phyloP scores from a whole-genome alignment of 2,329 filamentous ascomycete genomes.

The Drechslerella stenobrocha region DNA sequence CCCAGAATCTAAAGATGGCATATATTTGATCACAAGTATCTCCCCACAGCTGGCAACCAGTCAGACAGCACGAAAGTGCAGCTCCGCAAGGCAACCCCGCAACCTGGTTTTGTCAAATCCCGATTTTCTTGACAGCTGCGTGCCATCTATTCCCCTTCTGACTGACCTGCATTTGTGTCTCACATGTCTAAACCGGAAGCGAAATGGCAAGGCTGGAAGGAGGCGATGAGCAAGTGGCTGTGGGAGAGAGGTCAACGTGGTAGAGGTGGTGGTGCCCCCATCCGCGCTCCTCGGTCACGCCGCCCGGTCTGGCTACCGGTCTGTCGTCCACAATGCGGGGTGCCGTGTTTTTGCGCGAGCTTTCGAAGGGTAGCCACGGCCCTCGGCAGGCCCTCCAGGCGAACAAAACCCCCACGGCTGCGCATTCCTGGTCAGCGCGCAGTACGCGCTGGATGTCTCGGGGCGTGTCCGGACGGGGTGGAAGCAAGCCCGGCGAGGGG shows the following conservation, averaged over 20 bases:
- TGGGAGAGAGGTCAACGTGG: constrained; percentile 6
- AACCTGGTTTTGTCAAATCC: constrained; percentile 14
- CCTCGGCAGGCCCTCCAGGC: constrained; percentile 27
- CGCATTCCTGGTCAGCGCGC: constrained; percentile 31
- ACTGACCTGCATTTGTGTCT: constrained; percentile 41
- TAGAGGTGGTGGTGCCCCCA: constrained; percentile 13
- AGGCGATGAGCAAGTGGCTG: background rate
- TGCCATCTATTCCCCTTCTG: constrained; percentile 32
- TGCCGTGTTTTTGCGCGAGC: constrained; percentile 22
- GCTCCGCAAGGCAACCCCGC: constrained; percentile 6
- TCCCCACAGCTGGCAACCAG: constrained; percentile 13
- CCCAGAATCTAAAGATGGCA: constrained; percentile 10
- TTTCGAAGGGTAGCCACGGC: constrained; percentile 26
- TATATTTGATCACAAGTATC: constrained; percentile 1
- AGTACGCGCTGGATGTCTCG: constrained; percentile 3
- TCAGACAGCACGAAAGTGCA: constrained; percentile 5
- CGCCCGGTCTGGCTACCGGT: constrained; percentile 11
- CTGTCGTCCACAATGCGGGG: constrained; percentile 39
- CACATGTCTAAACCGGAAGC: constrained; percentile 37
- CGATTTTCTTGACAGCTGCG: constrained; percentile 36
- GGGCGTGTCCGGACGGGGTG: constrained; percentile 10
- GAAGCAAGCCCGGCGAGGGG: background rate
- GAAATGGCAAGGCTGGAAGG: constrained; percentile 1
- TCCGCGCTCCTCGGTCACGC: constrained; percentile 7
- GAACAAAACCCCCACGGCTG: constrained; percentile 31